phyloP scores from a whole-genome alignment of 2,329 filamentous ascomycete species.

The Penicillium sp. region DNA sequence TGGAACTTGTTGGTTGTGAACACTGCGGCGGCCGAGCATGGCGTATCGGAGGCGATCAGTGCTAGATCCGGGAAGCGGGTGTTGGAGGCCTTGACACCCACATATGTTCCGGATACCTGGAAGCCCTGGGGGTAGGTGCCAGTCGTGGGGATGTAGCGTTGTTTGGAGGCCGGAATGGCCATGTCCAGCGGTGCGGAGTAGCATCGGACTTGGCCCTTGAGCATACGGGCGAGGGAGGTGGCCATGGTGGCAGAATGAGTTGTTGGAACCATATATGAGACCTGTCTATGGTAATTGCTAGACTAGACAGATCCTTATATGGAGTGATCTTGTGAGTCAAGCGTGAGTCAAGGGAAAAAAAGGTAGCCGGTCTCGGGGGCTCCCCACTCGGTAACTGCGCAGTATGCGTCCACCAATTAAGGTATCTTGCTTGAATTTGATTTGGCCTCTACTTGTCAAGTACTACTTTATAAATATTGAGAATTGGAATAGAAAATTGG shows the following conservation, averaged over 20 bases:
- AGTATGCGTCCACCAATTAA: slow-evolving; percentile 4
- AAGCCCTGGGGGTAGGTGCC: slow-evolving; percentile 92
- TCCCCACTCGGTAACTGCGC: slow-evolving; percentile 13
- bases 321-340: slow-evolving; percentile 13
- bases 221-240: slow-evolving; percentile 33
- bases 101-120: slow-evolving; percentile 78
- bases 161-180: slow-evolving; percentile 72
- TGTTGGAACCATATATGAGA: slow-evolving; percentile 25
- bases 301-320: slow-evolving; percentile 1
- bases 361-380: slow-evolving; percentile 20
- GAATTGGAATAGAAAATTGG: no score
- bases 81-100: slow-evolving; percentile 91
- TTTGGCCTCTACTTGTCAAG: not conserved
- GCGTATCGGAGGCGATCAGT: slow-evolving; percentile 78
- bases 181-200: slow-evolving; percentile 49
- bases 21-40: slow-evolving; percentile 84
- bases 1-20: slow-evolving; percentile 99
- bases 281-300: not conserved
- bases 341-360: slow-evolving; percentile 12
- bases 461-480: not conserved
- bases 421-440: not conserved
- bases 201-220: slow-evolving; percentile 40
- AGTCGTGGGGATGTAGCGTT: slow-evolving; percentile 80
- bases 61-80: slow-evolving; percentile 88
- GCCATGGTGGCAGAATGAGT: slow-evolving; percentile 34